Evolutionary conservation across 176 grass and related monocot species (phyloP), one percentile per base, ranked within the genome.

Genomic region (Rhynchospora pubera): DNA sequence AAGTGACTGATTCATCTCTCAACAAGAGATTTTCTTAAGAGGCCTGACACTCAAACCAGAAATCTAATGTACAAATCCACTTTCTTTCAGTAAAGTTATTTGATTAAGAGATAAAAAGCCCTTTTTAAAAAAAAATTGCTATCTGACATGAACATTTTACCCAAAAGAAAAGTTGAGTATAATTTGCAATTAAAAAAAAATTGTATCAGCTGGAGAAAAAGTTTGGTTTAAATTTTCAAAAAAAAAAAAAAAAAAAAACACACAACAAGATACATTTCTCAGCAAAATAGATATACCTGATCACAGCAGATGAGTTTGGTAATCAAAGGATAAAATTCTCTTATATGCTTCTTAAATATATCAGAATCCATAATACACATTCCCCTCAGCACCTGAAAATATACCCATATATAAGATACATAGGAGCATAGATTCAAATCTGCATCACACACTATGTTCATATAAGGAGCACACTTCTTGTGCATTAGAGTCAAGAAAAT

Each of bases 301-400:
- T 99, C 93, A 76, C 97, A 99, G 78, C 97, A 99, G 72, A 99
- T 93, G 84, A 99, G 97, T 89, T 95, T 99, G 15, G 97, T 99
- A 88, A 99, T 93, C 82, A 99, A 82, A 58, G 97, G 97, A 86
- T 96, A 99, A 57, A 99, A 95, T 79, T 96, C 97, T 90, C 88
- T 88, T 44, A 99, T 77, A 87, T 99, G 92, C 77, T 81, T 95
- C 85, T 91, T 99, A 84, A 99, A 99, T 85, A 96, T 96, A 51
- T 91, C 84, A 79, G 76, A 59, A 86, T 99, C 89, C 97, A 99
- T 99, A 81, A 82, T 84, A 34, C 92, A 91, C 97, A 99, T 99
- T 87, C 89, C 93, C 77, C 82, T 93, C 82, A 99, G 90, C 79
- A 99, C 97, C 97, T 99, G 86, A 34, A 83, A 80, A 85, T 67